These are phyloP conservation scores for Cicer arietinum DNA, from an alignment of 306 rosid genomes.

Conservation along the genomic window DNA sequence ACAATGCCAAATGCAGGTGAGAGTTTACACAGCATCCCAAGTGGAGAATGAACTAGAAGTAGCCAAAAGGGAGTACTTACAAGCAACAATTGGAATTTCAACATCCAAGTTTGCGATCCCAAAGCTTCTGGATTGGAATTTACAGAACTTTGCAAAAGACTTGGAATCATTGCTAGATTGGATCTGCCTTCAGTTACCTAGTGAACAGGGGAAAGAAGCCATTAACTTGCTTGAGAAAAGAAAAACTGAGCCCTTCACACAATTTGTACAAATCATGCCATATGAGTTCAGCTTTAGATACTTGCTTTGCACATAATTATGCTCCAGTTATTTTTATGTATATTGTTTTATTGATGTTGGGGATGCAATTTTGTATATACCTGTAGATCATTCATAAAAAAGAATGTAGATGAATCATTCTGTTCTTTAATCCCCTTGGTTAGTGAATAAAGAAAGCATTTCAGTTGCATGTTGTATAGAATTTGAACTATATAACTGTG, in stretches of 20 bases:
- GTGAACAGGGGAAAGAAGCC: conserved; percentile 87
- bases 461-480: conserved; percentile 1
- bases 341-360: conserved; percentile 40
- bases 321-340: conserved; percentile 16
- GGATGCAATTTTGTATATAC: conserved; percentile 56
- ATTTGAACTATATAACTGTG: conserved; percentile 9
- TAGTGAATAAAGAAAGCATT: conserved; percentile 33
- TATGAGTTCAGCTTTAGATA: conserved; percentile 96
- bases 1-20: conserved; percentile 67
- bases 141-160: conserved; percentile 88
- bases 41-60: conserved; percentile 86
- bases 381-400: conserved; percentile 42
- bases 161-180: conserved; percentile 89
- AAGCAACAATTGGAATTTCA: conserved; percentile 84
- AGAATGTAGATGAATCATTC: conserved; percentile 35
- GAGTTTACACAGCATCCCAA: conserved; percentile 82
- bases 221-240: conserved; percentile 69
- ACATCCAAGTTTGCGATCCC: conserved; percentile 71
- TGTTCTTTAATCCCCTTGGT: conserved; percentile 21
- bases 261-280: conserved; percentile 79
- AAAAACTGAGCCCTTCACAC: conserved; percentile 62
- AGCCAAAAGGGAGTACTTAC: conserved; percentile 87
- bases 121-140: conserved; percentile 86
- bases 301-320: conserved; percentile 66
- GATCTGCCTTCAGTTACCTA: conserved; percentile 92